Conservation (phyloP, 208 protist genomes). For the Novymonas esmeraldas region DNA sequence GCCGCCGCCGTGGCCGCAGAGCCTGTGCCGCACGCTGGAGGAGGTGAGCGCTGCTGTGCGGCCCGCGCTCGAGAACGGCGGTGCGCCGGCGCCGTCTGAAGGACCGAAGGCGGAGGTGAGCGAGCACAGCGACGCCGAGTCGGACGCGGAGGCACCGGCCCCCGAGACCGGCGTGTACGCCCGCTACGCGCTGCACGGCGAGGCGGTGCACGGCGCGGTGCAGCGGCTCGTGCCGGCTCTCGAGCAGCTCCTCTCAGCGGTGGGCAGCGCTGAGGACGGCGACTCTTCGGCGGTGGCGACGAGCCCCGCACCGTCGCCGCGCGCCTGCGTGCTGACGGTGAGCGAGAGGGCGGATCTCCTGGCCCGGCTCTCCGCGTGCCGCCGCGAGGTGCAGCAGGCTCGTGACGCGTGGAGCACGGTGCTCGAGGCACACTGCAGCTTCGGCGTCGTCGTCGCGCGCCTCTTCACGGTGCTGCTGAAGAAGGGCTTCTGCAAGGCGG, state of each 20-base stretch:
- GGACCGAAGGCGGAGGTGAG: background rate
- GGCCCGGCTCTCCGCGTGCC: conserved; percentile 22
- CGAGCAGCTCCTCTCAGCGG: conserved; percentile 25
- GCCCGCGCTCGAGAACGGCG: conserved; percentile 20
- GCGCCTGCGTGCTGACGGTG: conserved; percentile 4
- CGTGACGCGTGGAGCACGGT: conserved; percentile 30
- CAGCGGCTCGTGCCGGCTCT: conserved; percentile 19
- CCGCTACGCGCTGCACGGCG: conserved; percentile 27
- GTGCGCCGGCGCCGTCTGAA: conserved; percentile 5
- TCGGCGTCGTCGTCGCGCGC: conserved; percentile 84
- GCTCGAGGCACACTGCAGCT: conserved; percentile 57
- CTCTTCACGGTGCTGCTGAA: conserved; percentile 92
- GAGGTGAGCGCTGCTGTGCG: conserved; percentile 15
- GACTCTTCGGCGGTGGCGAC: background rate
- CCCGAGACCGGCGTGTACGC: conserved; percentile 26
- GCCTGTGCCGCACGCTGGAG: conserved; percentile 21
- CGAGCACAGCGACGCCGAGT: conserved; percentile 14
- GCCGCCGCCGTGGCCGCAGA: conserved; percentile 18
- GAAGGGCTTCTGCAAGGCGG: conserved; percentile 95
- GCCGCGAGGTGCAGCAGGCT: conserved; percentile 26
- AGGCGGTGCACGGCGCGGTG: conserved; percentile 8
- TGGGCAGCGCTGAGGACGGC: background rate
- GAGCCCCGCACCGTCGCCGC: background rate
- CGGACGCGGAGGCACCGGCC: conserved; percentile 5
- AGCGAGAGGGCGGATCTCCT: conserved; percentile 28